A percentile compares a stretch with the other conserved stretches of the same genome.
phyloP scores from a whole-genome alignment of 768 basidiomycete species.

The Phylloporus arenicola region DNA sequence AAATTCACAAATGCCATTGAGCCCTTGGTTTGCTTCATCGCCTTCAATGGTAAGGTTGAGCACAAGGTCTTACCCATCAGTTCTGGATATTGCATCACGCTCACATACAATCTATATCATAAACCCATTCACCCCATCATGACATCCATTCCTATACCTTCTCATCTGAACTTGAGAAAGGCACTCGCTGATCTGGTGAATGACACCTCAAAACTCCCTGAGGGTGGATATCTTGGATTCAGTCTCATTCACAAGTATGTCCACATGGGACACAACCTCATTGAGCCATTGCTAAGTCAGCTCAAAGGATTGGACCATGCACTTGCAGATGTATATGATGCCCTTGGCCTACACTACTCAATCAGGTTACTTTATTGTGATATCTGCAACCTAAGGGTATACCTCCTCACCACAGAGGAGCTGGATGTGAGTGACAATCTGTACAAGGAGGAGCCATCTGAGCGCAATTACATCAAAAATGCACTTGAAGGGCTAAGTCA shows the following conservation, averaged over 20 bases:
- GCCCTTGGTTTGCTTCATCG: no score
- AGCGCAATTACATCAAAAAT: background rate
- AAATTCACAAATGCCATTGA: no score
- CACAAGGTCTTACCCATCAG: constrained; percentile 14
- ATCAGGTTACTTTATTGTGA: constrained; percentile 2
- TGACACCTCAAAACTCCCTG: background rate
- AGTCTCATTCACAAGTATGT: constrained; percentile 14
- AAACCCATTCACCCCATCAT: background rate
- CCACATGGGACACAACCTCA: background rate
- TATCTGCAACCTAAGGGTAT: background rate
- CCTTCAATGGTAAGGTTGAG: constrained; percentile 30
- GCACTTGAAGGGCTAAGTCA: background rate
- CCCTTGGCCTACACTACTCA: constrained; percentile 4
- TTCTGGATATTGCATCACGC: constrained; percentile 4
- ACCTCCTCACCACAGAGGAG: background rate
- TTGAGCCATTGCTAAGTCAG: constrained; percentile 1
- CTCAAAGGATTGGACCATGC: constrained; percentile 11
- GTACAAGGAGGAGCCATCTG: rapidly evolving
- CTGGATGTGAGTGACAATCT: background rate
- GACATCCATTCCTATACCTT: background rate
- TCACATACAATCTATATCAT: constrained; percentile 37
- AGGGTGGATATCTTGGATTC: constrained; percentile 7
- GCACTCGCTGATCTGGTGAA: background rate
- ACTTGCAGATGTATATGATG: constrained; percentile 1
- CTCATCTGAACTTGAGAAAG: background rate